Conservation (phyloP, 2,329 filamentous ascomycete genomes). For the Curvularia spicifera region DNA sequence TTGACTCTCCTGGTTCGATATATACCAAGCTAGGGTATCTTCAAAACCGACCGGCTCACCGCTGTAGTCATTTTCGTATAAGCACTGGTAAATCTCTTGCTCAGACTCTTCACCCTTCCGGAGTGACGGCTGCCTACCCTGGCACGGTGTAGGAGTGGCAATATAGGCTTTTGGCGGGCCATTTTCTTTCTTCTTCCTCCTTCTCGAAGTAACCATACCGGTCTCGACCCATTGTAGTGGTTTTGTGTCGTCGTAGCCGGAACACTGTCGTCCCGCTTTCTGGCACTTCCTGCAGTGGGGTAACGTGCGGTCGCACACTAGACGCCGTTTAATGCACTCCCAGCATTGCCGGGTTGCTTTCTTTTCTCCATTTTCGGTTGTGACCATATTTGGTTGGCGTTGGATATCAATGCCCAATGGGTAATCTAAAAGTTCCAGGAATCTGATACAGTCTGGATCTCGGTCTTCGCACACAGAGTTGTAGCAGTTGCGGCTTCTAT, state of each 20-base stretch:
- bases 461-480: neutral
- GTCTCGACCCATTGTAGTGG: constrained; percentile 43
- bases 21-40: neutral
- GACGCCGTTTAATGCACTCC: constrained; percentile 41
- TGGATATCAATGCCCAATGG: neutral
- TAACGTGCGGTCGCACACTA: constrained; percentile 44
- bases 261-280: constrained; percentile 37
- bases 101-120: neutral
- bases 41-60: constrained; percentile 10
- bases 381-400: constrained; percentile 11
- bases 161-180: constrained; percentile 20
- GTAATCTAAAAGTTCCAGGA: neutral
- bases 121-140: neutral
- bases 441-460: neutral
- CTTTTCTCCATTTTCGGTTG: constrained; percentile 23
- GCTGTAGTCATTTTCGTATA: constrained; percentile 1
- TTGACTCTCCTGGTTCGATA: neutral
- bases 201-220: constrained; percentile 39
- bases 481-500: neutral
- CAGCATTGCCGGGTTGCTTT: constrained; percentile 42
- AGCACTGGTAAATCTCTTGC: neutral
- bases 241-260: constrained; percentile 43
- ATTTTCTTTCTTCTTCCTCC: constrained; percentile 23
- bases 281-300: constrained; percentile 43
- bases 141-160: neutral